phyloP scores from a whole-genome alignment of 495 filamentous ascomycete genomes.

The Penicillium flavigenum region DNA sequence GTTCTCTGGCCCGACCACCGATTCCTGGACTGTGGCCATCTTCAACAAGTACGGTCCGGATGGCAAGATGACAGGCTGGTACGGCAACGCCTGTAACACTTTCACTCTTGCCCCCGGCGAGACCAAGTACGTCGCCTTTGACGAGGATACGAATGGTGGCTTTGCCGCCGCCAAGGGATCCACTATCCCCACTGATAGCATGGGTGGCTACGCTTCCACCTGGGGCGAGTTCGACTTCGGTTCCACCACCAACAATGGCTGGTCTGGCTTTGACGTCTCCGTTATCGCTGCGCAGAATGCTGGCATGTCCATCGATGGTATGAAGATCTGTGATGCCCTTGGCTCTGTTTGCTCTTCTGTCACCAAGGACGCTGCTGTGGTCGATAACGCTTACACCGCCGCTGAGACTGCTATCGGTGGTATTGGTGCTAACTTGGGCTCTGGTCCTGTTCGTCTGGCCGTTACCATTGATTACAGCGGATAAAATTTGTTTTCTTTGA shows the following conservation, averaged over 20 bases:
- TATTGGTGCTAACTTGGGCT: constrained; percentile 40
- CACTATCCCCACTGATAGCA: constrained; percentile 31
- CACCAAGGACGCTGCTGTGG: constrained; percentile 25
- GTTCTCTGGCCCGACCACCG: constrained; percentile 41
- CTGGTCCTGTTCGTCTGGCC: constrained; percentile 32
- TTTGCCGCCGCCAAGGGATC: constrained; percentile 36
- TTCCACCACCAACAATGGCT: constrained; percentile 34
- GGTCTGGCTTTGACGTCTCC: constrained; percentile 47
- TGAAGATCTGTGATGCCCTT: constrained; percentile 36
- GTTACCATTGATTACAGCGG: constrained; percentile 34
- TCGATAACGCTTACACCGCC: constrained; percentile 40
- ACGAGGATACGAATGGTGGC: constrained; percentile 45
- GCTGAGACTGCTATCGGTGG: constrained; percentile 38
- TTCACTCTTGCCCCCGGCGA: constrained; percentile 45
- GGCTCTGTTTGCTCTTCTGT: constrained; percentile 35
- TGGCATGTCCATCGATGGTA: constrained; percentile 32
- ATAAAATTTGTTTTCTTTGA: constrained; percentile 21
- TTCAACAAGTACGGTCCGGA: constrained; percentile 54
- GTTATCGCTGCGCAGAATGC: constrained; percentile 41
- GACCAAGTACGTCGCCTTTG: constrained; percentile 48
- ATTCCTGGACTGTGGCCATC: constrained; percentile 45
- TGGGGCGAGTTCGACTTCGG: constrained; percentile 49
- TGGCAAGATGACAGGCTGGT: constrained; percentile 42
- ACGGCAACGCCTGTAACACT: constrained; percentile 38
- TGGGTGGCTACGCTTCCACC: constrained; percentile 41